Base-by-base conservation (phyloP, 2,329 filamentous ascomycete genomes). In the Alternaria gansuensis region DNA sequence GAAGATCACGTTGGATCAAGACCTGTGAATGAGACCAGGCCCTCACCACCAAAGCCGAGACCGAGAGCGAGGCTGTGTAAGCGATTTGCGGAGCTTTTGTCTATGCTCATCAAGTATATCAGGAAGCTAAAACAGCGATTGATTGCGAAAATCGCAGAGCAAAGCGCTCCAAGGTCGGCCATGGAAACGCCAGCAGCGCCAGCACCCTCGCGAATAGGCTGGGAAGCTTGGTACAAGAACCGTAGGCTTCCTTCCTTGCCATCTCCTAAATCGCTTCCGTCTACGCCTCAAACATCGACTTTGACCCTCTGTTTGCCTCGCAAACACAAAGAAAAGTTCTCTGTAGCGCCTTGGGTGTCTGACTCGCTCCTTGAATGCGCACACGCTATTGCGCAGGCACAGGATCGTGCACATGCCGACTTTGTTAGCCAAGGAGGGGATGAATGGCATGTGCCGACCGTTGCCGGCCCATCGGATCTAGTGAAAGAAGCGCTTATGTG, bases 401-500 rank as follows among this genome's bases (percentile, higher is more conserved):
- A 43, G n/a, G 28, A 51, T 2, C 28, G 21, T 31, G 29, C 28
- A 13, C 21, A 33, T 33, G 49, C 26, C 9, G 37, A 51, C 37
- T 31, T 34, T 2, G n/a, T 51, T 5, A 31, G 21, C 6, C 9
- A n/a, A 7, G 17, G 24, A 26, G 13, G 17, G 23, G 29, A 28
- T n/a, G 5, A 34, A 13, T 41, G 49, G 49, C 17, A 31, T 28
- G 28, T 51, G 3, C 28, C 49, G 10, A 51, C 17, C 11, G 4
- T 51, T 23, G 49, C 49, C 3, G 49, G 49, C 11, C 49, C 37
- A 37, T 40, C 39, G 14, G 36, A 51, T 21, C 14, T 51, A 5
- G 49, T 51, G 14, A 40, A 36, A 9, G 37, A 51, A 26, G 37
- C 49, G 21, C 36, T 41, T 7, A 43, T 43, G 49, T 51, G 49